These are phyloP conservation scores for Fusarium begoniae DNA, from an alignment of 2,329 filamentous ascomycete genomes.

Conservation along the genomic window DNA sequence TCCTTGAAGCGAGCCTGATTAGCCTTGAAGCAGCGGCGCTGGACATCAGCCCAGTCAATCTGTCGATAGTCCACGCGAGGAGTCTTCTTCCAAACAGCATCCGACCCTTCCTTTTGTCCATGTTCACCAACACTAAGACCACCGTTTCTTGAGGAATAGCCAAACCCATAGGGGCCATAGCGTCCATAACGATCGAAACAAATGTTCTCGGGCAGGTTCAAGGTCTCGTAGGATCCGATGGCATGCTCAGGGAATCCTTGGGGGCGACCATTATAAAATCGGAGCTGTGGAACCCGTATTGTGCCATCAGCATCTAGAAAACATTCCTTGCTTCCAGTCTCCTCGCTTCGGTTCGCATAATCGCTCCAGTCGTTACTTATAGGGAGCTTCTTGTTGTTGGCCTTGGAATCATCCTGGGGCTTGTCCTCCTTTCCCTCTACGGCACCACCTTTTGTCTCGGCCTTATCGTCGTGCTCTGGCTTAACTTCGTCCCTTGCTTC, in stretches of 20 bases:
- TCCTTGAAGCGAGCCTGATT: slow-evolving; percentile 76
- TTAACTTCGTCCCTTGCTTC: slow-evolving; percentile 4
- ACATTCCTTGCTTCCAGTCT: slow-evolving; percentile 72
- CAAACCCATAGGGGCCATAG: slow-evolving; percentile 88
- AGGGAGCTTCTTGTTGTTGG: slow-evolving; percentile 35
- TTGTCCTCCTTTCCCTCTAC: slow-evolving; percentile 4
- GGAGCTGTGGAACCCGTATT: slow-evolving; percentile 73
- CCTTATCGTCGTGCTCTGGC: slow-evolving; percentile 7
- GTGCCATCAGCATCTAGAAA: slow-evolving; percentile 77
- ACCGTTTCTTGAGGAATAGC: slow-evolving; percentile 81
- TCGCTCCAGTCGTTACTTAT: slow-evolving; percentile 49
- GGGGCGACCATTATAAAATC: slow-evolving; percentile 80
- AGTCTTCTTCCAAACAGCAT: slow-evolving; percentile 77
- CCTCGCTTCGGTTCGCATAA: slow-evolving; percentile 52
- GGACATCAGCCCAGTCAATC: slow-evolving; percentile 81
- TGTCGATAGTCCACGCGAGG: slow-evolving; percentile 80
- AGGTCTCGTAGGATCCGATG: slow-evolving; percentile 84
- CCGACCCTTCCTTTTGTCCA: slow-evolving; percentile 83
- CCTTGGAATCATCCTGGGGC: slow-evolving; percentile 17
- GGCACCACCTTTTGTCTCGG: slow-evolving; percentile 3
- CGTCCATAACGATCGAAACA: slow-evolving; percentile 94
- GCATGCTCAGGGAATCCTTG: slow-evolving; percentile 85
- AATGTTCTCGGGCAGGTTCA: slow-evolving; percentile 82
- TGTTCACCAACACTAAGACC: slow-evolving; percentile 87
- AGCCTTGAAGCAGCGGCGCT: slow-evolving; percentile 75